Evolutionary conservation across 495 filamentous ascomycete species (phyloP).

Genomic region (Penicillium coffeae): DNA sequence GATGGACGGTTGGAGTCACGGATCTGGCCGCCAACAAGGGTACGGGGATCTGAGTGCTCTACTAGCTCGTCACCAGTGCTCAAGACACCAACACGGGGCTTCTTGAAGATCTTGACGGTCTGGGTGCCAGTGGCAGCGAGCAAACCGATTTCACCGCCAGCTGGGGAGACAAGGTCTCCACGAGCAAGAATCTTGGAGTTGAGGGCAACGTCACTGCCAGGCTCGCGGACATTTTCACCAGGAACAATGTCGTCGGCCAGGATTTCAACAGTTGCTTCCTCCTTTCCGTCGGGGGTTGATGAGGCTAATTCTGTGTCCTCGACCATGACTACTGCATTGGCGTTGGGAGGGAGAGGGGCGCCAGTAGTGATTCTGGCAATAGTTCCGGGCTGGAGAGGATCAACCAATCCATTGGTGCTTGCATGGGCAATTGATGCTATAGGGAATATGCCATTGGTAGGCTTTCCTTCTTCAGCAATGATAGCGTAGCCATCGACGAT

Average conservation of each 20-base stretch:
- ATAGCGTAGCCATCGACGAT: slow-evolving; percentile 98
- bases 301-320: slow-evolving; percentile 79
- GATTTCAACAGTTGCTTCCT: slow-evolving; percentile 86
- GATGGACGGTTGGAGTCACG: slow-evolving; percentile 89
- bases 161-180: slow-evolving; percentile 73
- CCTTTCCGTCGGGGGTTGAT: slow-evolving; percentile 71
- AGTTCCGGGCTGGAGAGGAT: slow-evolving; percentile 63
- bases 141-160: slow-evolving; percentile 87
- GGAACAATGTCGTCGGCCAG: slow-evolving; percentile 66
- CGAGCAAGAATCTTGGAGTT: slow-evolving; percentile 66
- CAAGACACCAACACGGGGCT: slow-evolving; percentile 78
- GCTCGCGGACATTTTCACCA: slow-evolving; percentile 85
- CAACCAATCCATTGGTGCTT: slow-evolving; percentile 54
- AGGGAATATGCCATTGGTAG: slow-evolving; percentile 73
- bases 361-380: slow-evolving; percentile 92
- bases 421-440: slow-evolving; percentile 87
- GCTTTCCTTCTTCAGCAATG: slow-evolving; percentile 48
- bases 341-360: slow-evolving; percentile 82
- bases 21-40: slow-evolving; percentile 74
- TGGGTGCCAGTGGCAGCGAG: slow-evolving; percentile 77
- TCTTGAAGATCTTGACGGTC: slow-evolving; percentile 70
- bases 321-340: slow-evolving; percentile 94
- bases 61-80: slow-evolving; percentile 97
- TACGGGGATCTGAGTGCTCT: slow-evolving; percentile 59
- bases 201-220: slow-evolving; percentile 79